Evolutionary conservation across 208 protist genomes (phyloP).

Genomic region (Wallacemonas sp.): DNA sequence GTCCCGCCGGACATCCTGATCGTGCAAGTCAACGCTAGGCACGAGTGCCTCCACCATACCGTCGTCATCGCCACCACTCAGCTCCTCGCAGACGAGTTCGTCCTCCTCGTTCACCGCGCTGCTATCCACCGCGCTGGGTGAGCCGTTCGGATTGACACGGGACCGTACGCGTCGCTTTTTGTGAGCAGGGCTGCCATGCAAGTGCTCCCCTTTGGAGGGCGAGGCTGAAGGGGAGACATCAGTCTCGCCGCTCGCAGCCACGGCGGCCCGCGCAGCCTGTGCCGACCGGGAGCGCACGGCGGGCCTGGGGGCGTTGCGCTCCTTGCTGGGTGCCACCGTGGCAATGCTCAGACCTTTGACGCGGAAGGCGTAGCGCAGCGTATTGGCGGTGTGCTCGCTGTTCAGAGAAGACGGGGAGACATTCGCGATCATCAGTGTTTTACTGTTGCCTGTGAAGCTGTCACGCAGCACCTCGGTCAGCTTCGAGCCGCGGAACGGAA

Average conservation of each 20-base stretch:
- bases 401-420: constrained; percentile 85
- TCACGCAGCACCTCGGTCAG: constrained; percentile 96
- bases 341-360: constrained; percentile 82
- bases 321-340: constrained; percentile 55
- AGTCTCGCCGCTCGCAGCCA: neutral
- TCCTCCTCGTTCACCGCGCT: neutral
- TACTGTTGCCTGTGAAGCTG: constrained; percentile 95
- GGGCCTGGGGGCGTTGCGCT: constrained; percentile 62
- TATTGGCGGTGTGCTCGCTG: constrained; percentile 97
- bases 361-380: constrained; percentile 96
- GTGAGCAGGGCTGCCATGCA: neutral
- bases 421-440: constrained; percentile 95
- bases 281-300: constrained; percentile 4
- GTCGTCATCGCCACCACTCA: neutral
- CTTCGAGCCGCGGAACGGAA: constrained; percentile 96
- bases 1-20: too few relatives aligned
- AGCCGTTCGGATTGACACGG: neutral
- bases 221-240: neutral
- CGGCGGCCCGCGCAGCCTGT: neutral
- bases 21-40: too few relatives aligned
- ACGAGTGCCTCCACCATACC: neutral
- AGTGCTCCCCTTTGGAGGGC: neutral
- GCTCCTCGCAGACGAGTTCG: constrained; percentile 3
- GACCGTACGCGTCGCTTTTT: constrained; percentile 1
- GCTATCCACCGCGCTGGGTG: neutral